These are phyloP conservation scores for Gossypium australe DNA, from an alignment of 345 rosid genomes.

Conservation along the genomic window DNA sequence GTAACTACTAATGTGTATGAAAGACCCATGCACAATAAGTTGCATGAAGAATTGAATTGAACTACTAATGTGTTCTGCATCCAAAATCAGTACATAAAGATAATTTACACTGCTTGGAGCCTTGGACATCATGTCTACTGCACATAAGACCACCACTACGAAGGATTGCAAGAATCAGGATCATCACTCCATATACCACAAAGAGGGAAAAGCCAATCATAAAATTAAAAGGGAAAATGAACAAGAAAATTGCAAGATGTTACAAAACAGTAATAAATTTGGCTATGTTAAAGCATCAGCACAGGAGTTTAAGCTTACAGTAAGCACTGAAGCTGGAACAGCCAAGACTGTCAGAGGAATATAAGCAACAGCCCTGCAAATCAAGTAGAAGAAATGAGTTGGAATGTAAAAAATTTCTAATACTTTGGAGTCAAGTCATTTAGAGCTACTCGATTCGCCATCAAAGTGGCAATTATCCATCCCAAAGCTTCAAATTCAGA, in stretches of 20 bases:
- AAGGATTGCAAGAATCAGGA: background rate
- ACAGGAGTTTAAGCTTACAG: conserved; percentile 47
- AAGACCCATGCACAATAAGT: background rate
- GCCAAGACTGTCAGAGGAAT: conserved; percentile 95
- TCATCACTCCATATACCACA: background rate
- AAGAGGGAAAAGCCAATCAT: background rate
- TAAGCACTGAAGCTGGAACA: conserved; percentile 96
- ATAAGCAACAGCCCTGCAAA: conserved; percentile 84
- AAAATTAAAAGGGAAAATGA: background rate
- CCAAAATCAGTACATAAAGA: background rate
- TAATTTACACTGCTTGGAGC: background rate
- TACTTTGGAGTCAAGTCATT: conserved; percentile 1
- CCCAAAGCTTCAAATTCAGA: background rate
- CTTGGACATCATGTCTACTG: background rate
- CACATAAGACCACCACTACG: background rate
- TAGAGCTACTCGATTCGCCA: background rate
- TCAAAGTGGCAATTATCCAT: background rate
- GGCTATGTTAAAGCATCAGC: background rate
- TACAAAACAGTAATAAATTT: background rate
- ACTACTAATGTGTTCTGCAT: background rate
- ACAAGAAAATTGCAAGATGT: background rate
- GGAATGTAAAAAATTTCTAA: background rate
- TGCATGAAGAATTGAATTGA: background rate
- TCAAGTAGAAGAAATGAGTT: conserved; percentile 6
- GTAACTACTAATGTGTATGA: background rate